Evolutionary conservation across 2,329 filamentous ascomycete species (phyloP).

Genomic region (Neurospora sp.): DNA sequence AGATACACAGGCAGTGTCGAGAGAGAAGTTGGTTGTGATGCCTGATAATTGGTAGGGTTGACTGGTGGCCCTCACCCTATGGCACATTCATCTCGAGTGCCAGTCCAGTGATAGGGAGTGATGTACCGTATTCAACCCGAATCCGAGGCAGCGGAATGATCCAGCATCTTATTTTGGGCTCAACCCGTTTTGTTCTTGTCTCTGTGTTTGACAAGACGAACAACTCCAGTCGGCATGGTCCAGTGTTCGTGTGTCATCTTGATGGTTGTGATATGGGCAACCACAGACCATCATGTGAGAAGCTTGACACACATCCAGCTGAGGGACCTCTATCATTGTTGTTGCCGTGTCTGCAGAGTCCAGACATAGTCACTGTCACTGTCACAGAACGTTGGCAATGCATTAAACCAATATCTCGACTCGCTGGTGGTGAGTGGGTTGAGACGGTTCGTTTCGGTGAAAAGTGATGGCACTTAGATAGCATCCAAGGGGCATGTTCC

Average conservation of each 20-base stretch:
- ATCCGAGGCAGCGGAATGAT: neutral
- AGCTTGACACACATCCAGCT: neutral
- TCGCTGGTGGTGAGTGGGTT: neutral
- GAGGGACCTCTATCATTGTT: neutral
- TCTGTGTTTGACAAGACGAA: neutral
- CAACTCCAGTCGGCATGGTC: neutral
- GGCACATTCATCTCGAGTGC: neutral
- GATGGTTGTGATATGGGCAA: neutral
- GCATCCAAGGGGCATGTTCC: neutral
- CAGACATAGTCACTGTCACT: slow-evolving; percentile 12
- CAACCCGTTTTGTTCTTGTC: neutral
- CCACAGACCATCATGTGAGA: neutral
- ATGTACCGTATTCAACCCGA: neutral
- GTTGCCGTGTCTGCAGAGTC: neutral
- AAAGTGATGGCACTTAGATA: neutral
- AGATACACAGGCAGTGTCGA: neutral
- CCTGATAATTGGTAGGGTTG: neutral
- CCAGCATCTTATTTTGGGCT: neutral
- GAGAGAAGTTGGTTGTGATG: neutral
- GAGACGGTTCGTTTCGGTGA: neutral
- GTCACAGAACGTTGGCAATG: slow-evolving; percentile 8
- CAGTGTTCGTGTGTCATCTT: neutral
- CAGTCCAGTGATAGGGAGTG: neutral
- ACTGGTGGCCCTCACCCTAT: neutral
- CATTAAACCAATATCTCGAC: slow-evolving; percentile 5